Percentiles rank a stretch among this genome's conserved stretches.
Evolutionary conservation across 1,139 yeast genomes (phyloP).

Genomic region (Sugiyamaella paludigena): DNA sequence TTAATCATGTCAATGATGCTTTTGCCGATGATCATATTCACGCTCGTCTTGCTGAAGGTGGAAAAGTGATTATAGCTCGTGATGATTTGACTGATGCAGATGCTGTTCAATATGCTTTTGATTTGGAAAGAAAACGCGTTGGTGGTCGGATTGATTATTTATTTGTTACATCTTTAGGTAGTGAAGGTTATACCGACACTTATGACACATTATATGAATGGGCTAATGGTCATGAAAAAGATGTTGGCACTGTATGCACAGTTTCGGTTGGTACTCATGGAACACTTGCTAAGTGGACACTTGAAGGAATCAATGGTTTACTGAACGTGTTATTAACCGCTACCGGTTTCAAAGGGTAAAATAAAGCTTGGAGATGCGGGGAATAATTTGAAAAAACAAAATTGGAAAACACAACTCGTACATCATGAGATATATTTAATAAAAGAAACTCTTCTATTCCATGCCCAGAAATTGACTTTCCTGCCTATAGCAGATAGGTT

Average conservation of each 20-base stretch:
- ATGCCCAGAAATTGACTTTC: no score
- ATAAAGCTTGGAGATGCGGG: not conserved
- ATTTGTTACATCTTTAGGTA: slow-evolving; percentile 62
- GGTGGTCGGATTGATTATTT: slow-evolving; percentile 20
- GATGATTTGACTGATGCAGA: slow-evolving; percentile 24
- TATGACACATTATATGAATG: slow-evolving; percentile 63
- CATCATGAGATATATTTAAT: no score
- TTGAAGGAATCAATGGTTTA: slow-evolving; percentile 76
- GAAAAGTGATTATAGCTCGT: slow-evolving; percentile 28
- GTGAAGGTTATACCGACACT: slow-evolving; percentile 48
- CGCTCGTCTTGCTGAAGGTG: slow-evolving; percentile 69
- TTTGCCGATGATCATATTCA: slow-evolving; percentile 66
- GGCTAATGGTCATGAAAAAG: slow-evolving; percentile 41
- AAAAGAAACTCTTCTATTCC: no score
- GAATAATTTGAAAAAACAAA: no score
- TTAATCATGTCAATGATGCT: slow-evolving; percentile 78
- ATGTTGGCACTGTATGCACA: slow-evolving; percentile 46
- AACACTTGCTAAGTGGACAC: slow-evolving; percentile 65
- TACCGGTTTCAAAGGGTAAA: slow-evolving; percentile 5
- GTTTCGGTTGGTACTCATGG: slow-evolving; percentile 60
- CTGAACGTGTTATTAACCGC: slow-evolving; percentile 38
- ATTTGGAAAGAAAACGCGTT: slow-evolving; percentile 9
- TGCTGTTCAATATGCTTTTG: slow-evolving; percentile 29
- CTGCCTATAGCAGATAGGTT: no score
- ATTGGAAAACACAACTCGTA: no score